Conservation (phyloP, 164 flowering plant species). For the Kalanchoe fedtschenkoi region DNA sequence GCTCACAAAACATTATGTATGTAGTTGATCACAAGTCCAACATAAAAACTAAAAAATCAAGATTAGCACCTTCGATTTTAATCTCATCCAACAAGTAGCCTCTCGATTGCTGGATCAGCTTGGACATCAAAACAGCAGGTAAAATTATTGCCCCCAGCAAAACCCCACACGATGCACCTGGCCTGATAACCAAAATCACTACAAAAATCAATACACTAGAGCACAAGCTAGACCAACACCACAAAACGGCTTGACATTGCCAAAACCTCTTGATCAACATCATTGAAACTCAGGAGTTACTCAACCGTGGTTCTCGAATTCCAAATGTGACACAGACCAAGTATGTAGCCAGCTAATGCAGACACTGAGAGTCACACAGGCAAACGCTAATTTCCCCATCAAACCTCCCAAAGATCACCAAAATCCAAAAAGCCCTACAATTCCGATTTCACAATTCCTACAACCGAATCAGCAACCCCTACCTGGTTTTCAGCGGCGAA, state of each 20-base stretch:
- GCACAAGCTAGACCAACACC: background rate
- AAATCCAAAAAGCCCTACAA: background rate
- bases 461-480: background rate
- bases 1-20: background rate
- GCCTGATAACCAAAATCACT: constrained; percentile 27
- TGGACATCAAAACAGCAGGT: constrained; percentile 64
- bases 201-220: background rate
- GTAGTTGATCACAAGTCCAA: background rate
- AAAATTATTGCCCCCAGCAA: constrained; percentile 79
- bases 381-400: background rate
- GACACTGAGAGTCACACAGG: background rate
- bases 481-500: constrained; percentile 46
- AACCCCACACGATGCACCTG: constrained; percentile 82
- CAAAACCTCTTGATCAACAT: background rate
- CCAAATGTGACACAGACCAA: too few relatives aligned
- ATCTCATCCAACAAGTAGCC: constrained; percentile 28
- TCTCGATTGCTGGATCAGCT: constrained; percentile 59
- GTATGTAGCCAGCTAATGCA: too few relatives aligned
- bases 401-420: background rate
- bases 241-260: background rate
- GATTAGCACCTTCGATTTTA: constrained; percentile 38
- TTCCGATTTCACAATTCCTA: background rate
- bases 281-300: too few relatives aligned
- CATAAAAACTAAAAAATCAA: background rate
- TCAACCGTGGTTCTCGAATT: too few relatives aligned